Evolutionary conservation across 805 yeast genomes (phyloP).

Genomic region (Hanseniaspora hatyaiensis): DNA sequence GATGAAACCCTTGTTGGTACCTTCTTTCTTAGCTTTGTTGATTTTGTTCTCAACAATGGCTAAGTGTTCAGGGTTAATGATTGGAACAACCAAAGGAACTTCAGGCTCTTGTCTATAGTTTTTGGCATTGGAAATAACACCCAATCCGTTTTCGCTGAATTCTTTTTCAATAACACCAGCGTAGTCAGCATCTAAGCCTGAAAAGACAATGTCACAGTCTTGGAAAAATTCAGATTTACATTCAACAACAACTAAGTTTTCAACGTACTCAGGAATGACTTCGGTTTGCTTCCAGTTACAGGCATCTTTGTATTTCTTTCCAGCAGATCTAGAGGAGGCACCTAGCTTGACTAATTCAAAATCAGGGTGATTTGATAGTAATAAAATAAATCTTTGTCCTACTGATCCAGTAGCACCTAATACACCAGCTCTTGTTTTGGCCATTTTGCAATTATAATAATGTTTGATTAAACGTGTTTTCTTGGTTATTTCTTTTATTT

Average conservation of each 20-base stretch:
- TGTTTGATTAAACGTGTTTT: no score
- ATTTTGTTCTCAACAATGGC: constrained; percentile 54
- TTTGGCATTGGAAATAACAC: constrained; percentile 87
- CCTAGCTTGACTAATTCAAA: constrained; percentile 78
- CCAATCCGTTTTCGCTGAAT: constrained; percentile 69
- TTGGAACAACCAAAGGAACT: constrained; percentile 91
- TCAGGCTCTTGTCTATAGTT: constrained; percentile 79
- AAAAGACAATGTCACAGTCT: constrained; percentile 87
- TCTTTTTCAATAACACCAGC: constrained; percentile 89
- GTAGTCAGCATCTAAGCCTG: constrained; percentile 83
- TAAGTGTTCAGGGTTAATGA: constrained; percentile 85
- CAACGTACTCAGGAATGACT: constrained; percentile 58
- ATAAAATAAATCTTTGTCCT: constrained; percentile 86
- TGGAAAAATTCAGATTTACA: constrained; percentile 68
- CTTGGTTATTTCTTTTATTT: neutral
- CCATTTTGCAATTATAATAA: constrained; percentile 14
- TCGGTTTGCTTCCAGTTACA: constrained; percentile 90
- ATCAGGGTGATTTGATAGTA: constrained; percentile 78
- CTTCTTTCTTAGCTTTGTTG: constrained; percentile 41
- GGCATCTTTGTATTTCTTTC: constrained; percentile 73
- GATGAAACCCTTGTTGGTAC: constrained; percentile 61
- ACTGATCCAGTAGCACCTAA: constrained; percentile 97
- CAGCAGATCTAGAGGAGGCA: constrained; percentile 90
- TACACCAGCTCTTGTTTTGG: constrained; percentile 56
- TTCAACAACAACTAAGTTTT: constrained; percentile 55